Conservation (phyloP, 768 basidiomycete genomes). For the Pleurotus salmoneostramineus region DNA sequence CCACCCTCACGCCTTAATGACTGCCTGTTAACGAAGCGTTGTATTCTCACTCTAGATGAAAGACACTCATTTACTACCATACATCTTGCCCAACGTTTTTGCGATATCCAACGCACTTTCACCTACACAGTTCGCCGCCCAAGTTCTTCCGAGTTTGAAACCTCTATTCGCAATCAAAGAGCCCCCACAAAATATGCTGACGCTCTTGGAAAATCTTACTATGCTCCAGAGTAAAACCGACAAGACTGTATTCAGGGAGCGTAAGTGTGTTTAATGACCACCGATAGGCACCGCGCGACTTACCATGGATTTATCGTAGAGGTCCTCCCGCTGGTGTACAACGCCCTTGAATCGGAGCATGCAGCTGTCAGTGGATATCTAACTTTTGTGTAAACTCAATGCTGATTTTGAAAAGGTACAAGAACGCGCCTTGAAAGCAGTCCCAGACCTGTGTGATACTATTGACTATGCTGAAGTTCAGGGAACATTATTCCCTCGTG, state of each 20-base stretch:
- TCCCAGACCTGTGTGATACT: constrained; percentile 87
- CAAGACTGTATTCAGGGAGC: constrained; percentile 81
- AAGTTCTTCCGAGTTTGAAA: constrained; percentile 83
- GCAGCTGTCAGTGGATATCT: constrained; percentile 48
- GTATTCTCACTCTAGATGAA: constrained; percentile 64
- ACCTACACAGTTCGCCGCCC: constrained; percentile 72
- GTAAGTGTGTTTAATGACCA: constrained; percentile 41
- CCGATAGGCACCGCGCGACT: background rate
- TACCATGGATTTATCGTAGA: constrained; percentile 40
- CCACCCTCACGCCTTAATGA: background rate
- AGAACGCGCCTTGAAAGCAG: constrained; percentile 80
- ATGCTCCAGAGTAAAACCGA: constrained; percentile 89
- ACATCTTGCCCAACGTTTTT: constrained; percentile 95
- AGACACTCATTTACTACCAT: constrained; percentile 88
- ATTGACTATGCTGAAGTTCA: constrained; percentile 96
- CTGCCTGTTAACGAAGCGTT: background rate
- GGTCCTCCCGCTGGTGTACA: constrained; percentile 94
- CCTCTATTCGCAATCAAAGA: constrained; percentile 90
- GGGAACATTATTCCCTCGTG: constrained; percentile 83
- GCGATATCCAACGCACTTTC: constrained; percentile 77
- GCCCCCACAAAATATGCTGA: constrained; percentile 96
- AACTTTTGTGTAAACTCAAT: background rate
- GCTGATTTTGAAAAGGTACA: constrained; percentile 59
- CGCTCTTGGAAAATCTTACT: constrained; percentile 82
- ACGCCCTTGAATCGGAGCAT: constrained; percentile 95